Percentiles rank a stretch among this genome's conserved stretches.
Conservation (phyloP, 148 eudicot genomes). For the Heliosperma pusillum region DNA sequence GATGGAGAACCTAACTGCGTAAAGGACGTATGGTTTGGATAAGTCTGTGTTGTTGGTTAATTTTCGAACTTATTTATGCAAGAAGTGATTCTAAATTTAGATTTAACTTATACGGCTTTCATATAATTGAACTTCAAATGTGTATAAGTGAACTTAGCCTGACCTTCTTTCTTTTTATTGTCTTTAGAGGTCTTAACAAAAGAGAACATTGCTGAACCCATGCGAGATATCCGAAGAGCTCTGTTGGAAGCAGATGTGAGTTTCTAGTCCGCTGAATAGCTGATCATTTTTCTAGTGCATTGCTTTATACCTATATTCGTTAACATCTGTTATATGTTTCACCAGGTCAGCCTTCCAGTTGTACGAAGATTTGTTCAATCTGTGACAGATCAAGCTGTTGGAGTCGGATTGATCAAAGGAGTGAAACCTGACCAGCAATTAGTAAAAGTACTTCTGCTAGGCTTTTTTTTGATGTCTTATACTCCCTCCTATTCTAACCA, state of each 20-base stretch:
- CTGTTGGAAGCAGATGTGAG: conserved; percentile 97
- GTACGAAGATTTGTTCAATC: conserved; percentile 94
- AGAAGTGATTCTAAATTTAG: not conserved
- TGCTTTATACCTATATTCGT: not conserved
- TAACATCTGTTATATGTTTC: conserved; percentile 15
- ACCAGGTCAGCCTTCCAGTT: conserved; percentile 95
- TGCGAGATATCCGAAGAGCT: conserved; percentile 96
- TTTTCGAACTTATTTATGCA: too few relatives aligned
- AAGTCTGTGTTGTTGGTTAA: too few relatives aligned
- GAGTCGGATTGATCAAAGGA: conserved; percentile 76
- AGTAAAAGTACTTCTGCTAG: conserved; percentile 60
- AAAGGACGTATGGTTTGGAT: too few relatives aligned
- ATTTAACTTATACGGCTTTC: not conserved
- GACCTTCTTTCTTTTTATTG: conserved; percentile 11
- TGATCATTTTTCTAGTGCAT: not conserved
- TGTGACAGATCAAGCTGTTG: conserved; percentile 89
- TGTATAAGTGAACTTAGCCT: conserved; percentile 2
- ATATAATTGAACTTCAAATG: not conserved
- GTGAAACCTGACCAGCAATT: conserved; percentile 96
- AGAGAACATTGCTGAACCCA: conserved; percentile 93
- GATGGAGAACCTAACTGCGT: too few relatives aligned
- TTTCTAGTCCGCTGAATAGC: conserved; percentile 29
- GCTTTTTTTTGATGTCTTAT: not conserved
- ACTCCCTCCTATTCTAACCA: too few relatives aligned
- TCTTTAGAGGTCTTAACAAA: conserved; percentile 79